phyloP scores from a whole-genome alignment of 805 yeast genomes.

The Candida maltosa region DNA sequence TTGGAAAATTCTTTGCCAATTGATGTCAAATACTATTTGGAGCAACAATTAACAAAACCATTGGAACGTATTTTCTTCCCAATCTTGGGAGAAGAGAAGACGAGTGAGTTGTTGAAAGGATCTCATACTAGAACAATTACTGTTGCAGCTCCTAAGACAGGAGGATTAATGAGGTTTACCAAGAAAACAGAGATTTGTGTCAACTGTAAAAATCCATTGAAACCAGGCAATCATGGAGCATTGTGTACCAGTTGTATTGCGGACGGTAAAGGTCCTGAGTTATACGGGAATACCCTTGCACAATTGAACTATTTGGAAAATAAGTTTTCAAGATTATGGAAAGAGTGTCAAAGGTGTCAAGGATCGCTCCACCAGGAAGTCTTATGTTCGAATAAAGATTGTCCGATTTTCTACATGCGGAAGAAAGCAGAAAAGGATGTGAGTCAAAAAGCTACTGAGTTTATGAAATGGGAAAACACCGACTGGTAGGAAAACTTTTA shows the following conservation, averaged over 20 bases:
- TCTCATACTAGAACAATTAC: conserved; percentile 78
- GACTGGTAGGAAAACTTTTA: conserved; percentile 40
- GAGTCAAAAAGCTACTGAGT: conserved; percentile 51
- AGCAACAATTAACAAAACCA: conserved; percentile 91
- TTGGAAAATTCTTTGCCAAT: conserved; percentile 89
- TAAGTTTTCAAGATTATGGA: conserved; percentile 88
- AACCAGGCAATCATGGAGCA: conserved; percentile 58
- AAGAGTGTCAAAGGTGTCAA: conserved; percentile 97
- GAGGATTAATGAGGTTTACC: conserved; percentile 90
- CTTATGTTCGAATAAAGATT: conserved; percentile 89
- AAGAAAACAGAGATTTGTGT: conserved; percentile 86
- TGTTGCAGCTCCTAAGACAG: conserved; percentile 71
- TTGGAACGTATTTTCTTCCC: conserved; percentile 92
- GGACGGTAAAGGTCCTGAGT: conserved; percentile 69
- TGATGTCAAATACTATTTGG: conserved; percentile 90
- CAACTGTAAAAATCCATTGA: conserved; percentile 81
- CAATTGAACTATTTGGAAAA: conserved; percentile 77
- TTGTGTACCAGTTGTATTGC: conserved; percentile 76
- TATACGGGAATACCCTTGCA: conserved; percentile 79
- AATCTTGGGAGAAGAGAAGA: conserved; percentile 80
- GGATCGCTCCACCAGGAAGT: conserved; percentile 96
- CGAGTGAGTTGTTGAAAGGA: conserved; percentile 77
- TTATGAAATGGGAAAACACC: conserved; percentile 63
- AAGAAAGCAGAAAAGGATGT: conserved; percentile 79
- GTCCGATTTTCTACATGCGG: conserved; percentile 97